Evolutionary conservation across 176 grass and related monocot species (phyloP), one percentile per base, ranked within the genome.

Genomic region (Puya raimondii): DNA sequence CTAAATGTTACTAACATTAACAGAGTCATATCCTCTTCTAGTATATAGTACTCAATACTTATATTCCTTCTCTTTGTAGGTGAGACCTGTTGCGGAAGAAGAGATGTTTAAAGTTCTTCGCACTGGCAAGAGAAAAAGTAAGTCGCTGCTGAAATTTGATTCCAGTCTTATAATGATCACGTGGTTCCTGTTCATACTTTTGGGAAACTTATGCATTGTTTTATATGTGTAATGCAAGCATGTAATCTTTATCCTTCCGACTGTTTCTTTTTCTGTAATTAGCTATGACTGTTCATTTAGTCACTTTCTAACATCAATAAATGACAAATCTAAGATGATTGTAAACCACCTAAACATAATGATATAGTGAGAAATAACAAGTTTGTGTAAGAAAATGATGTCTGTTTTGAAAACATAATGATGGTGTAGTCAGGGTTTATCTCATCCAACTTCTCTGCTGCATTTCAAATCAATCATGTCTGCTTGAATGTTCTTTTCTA

Each of bases 41-140:
- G 63, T 25, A 10, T 72, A 47, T 26, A 74, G 2, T 12, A 23
- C 29, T 33, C 12, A 68, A 20, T 71, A 16, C 48, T 47, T 68
- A 25, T 16, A 67, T 74, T 11, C 67, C 5, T 3, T 80, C 0
- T n/a, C 50, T 79, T 77, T 76, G 21, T 52, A 91, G 91, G 83
- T 86, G 50, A 83, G 91, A 70, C 91, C 88, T 71, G 88, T 96
- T 22, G 83, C 91, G 53, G 85, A 91, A 81, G 82, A 84, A 70
- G 91, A 96, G 51, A 96, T 96, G 88, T 88, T 88, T 79, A 85
- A 85, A 81, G 91, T 96, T 74, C 50, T 86, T 4, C 69, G 75
- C 18, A 84, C 91, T 75, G 91, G 91, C 64, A 91, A 96, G 52
- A 52, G 88, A 14, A 96, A 88, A 88, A 76, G 85, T 96, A 84